These are phyloP conservation scores for Atkinsonella hypoxylon DNA, from an alignment of 2,329 filamentous ascomycete species.

Conservation along the genomic window DNA sequence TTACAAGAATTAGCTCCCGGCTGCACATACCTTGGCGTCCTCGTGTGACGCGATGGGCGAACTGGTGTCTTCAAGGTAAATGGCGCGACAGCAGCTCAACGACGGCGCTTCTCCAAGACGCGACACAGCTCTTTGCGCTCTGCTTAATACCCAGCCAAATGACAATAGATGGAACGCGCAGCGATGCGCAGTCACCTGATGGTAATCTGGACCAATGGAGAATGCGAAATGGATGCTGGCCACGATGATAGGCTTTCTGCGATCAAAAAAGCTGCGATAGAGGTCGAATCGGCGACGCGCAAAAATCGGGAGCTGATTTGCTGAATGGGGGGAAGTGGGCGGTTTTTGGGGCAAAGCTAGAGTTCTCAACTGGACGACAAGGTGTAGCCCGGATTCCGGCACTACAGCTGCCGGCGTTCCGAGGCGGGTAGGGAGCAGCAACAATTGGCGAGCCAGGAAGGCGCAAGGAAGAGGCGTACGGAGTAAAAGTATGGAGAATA, in stretches of 20 bases:
- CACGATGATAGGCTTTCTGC: slow-evolving; percentile 40
- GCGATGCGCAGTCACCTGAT: slow-evolving; percentile 38
- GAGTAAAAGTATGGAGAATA: background rate
- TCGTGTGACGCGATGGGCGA: slow-evolving; percentile 5
- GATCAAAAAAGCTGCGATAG: slow-evolving; percentile 26
- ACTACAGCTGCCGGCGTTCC: slow-evolving; percentile 8
- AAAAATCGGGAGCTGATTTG: slow-evolving; percentile 39
- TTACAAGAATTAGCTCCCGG: background rate
- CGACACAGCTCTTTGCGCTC: slow-evolving; percentile 11
- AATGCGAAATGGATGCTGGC: slow-evolving; percentile 26
- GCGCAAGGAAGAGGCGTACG: background rate
- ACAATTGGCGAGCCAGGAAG: background rate
- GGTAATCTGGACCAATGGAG: slow-evolving; percentile 33
- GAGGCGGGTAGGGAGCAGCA: slow-evolving; percentile 3
- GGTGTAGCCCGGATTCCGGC: slow-evolving; percentile 5
- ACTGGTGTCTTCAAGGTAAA: slow-evolving; percentile 1
- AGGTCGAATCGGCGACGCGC: slow-evolving; percentile 21
- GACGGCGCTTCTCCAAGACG: slow-evolving; percentile 3
- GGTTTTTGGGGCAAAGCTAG: slow-evolving; percentile 9
- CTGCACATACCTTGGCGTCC: slow-evolving; percentile 3
- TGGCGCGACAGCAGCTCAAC: slow-evolving; percentile 9
- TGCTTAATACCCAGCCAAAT: slow-evolving; percentile 14
- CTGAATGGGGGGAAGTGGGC: slow-evolving; percentile 15
- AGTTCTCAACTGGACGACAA: slow-evolving; percentile 3
- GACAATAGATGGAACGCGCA: slow-evolving; percentile 10